These are phyloP conservation scores for Aspergillus fumigatiaffinis DNA, from an alignment of 2,329 filamentous ascomycete species.

Conservation along the genomic window DNA sequence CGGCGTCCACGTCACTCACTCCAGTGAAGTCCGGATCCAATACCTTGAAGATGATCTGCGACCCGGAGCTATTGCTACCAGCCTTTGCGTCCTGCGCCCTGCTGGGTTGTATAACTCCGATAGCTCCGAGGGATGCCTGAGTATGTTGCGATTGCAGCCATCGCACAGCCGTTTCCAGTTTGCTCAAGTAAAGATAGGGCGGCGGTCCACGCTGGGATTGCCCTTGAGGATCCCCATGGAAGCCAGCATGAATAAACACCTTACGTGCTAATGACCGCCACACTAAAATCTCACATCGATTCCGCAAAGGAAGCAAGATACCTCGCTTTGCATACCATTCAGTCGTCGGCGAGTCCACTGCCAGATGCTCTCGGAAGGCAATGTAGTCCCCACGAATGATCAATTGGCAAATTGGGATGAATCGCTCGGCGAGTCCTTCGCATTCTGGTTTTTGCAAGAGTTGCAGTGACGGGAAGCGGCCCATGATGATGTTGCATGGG, in stretches of 20 bases:
- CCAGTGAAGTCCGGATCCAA: slow-evolving; percentile 32
- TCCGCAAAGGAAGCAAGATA: slow-evolving; percentile 69
- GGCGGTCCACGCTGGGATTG: slow-evolving; percentile 51
- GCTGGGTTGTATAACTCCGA: background rate
- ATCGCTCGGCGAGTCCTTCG: slow-evolving; percentile 59
- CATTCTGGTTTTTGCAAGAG: slow-evolving; percentile 71
- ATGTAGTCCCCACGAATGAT: slow-evolving; percentile 71
- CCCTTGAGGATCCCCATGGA: slow-evolving; percentile 51
- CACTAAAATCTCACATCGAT: slow-evolving; percentile 73
- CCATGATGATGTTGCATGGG: slow-evolving; percentile 76
- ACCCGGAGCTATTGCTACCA: slow-evolving; percentile 16
- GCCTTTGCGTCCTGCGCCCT: slow-evolving; percentile 6
- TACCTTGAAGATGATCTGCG: slow-evolving; percentile 28
- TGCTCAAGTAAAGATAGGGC: slow-evolving; percentile 68
- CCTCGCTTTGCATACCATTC: slow-evolving; percentile 73
- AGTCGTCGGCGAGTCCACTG: slow-evolving; percentile 50
- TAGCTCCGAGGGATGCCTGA: slow-evolving; percentile 4
- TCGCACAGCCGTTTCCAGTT: slow-evolving; percentile 61
- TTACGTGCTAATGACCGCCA: slow-evolving; percentile 79
- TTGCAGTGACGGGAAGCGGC: slow-evolving; percentile 67
- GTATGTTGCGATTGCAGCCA: slow-evolving; percentile 54
- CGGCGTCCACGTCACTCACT: slow-evolving; percentile 11
- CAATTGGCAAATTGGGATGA: slow-evolving; percentile 67
- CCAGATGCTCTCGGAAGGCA: slow-evolving; percentile 67
- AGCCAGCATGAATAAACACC: slow-evolving; percentile 73